Evolutionary conservation across 768 basidiomycete species (phyloP), one percentile per base, ranked within the genome.

Genomic region (Termitomyces heimii): DNA sequence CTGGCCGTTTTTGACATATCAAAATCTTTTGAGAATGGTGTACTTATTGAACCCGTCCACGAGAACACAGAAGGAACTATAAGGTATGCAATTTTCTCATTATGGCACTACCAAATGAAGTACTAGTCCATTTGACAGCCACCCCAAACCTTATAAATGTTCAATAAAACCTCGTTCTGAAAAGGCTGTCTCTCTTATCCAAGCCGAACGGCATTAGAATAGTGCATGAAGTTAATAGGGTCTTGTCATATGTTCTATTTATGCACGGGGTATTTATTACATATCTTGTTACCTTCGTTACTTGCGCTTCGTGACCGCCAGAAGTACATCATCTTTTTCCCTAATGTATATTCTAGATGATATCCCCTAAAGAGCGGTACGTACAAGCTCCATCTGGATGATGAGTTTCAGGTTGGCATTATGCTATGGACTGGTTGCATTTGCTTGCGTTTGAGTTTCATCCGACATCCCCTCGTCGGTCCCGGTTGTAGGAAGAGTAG

Each of bases 31-130:
- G 76, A 80, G 59, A 74, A 80, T 45, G 75, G 75, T 20, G 59
- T 75, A 5, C 65, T 73, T 24, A 64, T 84, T 35, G 78, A 78
- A 48, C 85, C 84, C 8, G 72, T 82, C 22, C 71, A 82, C 26
- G 82, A 81, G 14, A 79, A 79, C 35, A 84, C 83, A 12, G 77
- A 79, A 12, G 85, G 85, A 20, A 84, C 84, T 0, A 87, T 87
- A 61, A 86, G 84, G 85, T 80, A 61, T 60, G 65, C 16, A 28
- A 31, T 7, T 28, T 18, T 42, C 44, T 31, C 13, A 5, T 10
- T 35, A 35, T 43, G 49, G 9, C 39, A n/a, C 18, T 14, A 29
- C 49, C 48, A 47, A 48, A 40, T 43, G 16, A 58, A 55, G 42
- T 56, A 54, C 48, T 13, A 51, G 28, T 62, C 14, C 51, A 24